These are phyloP conservation scores for Blastobotrys terrestris DNA, from an alignment of 805 yeast genomes.

Conservation along the genomic window DNA sequence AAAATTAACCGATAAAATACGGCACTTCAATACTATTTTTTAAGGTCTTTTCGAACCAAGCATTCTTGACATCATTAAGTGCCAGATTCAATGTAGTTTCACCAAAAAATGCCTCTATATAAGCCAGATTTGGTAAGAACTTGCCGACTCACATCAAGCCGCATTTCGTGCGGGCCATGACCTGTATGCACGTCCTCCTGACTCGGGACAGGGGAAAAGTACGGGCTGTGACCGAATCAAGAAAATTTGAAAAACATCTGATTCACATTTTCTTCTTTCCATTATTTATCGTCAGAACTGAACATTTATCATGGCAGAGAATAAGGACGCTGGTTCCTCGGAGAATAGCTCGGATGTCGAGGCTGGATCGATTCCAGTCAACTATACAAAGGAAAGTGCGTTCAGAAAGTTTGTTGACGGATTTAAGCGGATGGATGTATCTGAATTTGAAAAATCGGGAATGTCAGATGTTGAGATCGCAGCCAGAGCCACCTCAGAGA, in stretches of 20 bases:
- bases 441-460: slow-evolving; percentile 1
- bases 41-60: no score
- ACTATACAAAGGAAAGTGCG: not conserved
- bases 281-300: not conserved
- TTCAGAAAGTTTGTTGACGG: slow-evolving; percentile 35
- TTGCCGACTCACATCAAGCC: not conserved
- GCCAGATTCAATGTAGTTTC: no score
- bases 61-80: no score
- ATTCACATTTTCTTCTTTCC: no score
- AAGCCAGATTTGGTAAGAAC: no score
- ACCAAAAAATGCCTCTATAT: no score
- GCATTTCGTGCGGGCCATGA: not conserved
- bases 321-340: not conserved
- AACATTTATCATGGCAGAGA: not conserved
- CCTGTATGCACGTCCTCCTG: not conserved
- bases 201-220: not conserved
- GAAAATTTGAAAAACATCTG: not conserved
- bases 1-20: no score
- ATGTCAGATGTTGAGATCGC: slow-evolving; percentile 26
- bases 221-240: not conserved
- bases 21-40: no score
- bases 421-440: slow-evolving; percentile 38
- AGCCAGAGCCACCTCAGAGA: slow-evolving; percentile 41
- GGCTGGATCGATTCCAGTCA: not conserved
- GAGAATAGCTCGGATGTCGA: not conserved